Conservation (phyloP, 257 asterid genomes). For the Datura wrightii region DNA sequence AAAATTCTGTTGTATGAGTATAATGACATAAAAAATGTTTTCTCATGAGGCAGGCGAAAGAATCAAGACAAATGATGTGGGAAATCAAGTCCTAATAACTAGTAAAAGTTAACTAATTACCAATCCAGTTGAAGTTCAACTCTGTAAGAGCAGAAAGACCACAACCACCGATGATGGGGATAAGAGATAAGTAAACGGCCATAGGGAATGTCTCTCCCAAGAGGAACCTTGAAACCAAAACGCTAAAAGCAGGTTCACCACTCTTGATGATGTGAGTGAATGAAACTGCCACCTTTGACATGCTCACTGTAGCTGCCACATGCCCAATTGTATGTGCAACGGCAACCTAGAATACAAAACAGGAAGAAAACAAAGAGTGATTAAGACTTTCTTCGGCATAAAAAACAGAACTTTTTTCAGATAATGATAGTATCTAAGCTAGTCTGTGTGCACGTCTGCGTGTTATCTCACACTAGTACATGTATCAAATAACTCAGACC, state of each 20-base stretch:
- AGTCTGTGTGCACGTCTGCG: background rate
- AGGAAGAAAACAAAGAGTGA: background rate
- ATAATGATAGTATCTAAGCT: background rate
- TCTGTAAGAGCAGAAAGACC: constrained; percentile 89
- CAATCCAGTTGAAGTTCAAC: constrained; percentile 92
- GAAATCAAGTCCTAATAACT: background rate
- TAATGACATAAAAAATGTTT: background rate
- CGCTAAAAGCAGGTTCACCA: constrained; percentile 97
- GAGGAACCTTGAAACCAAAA: constrained; percentile 79
- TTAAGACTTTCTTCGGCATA: background rate
- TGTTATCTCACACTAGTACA: background rate
- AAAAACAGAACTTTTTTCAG: background rate
- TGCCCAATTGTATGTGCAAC: constrained; percentile 99
- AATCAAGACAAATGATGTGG: background rate
- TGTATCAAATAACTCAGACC: background rate
- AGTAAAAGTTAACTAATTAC: constrained; percentile 47
- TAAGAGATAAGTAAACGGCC: constrained; percentile 74
- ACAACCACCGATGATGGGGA: constrained; percentile 94
- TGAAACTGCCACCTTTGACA: constrained; percentile 99
- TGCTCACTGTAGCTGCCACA: constrained; percentile 97
- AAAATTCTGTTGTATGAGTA: background rate
- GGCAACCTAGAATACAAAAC: constrained; percentile 67
- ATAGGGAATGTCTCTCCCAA: constrained; percentile 85
- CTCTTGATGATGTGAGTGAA: constrained; percentile 97
- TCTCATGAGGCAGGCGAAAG: background rate